A percentile compares a stretch with the other conserved stretches of the same genome.
These are phyloP conservation scores for Alisma plantagoaquatica DNA, from an alignment of 106 monocot species.

Conservation along the genomic window DNA sequence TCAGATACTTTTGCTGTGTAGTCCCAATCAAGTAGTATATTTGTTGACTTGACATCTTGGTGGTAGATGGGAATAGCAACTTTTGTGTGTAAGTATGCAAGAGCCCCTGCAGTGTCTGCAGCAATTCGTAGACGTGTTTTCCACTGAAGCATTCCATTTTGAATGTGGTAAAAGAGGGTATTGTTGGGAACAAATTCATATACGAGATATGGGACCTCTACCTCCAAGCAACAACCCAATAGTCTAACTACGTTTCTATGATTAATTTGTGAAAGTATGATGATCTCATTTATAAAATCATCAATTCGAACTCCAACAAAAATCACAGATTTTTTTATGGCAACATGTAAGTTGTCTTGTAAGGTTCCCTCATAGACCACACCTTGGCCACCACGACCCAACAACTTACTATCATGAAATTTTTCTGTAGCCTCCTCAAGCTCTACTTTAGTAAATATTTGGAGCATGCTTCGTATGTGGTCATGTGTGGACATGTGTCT, in stretches of 20 bases:
- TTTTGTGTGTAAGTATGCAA: slow-evolving; percentile 6
- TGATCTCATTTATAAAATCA: slow-evolving; percentile 22
- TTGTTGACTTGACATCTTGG: slow-evolving; percentile 4
- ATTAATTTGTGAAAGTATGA: slow-evolving; percentile 22
- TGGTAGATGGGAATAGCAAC: slow-evolving; percentile 3
- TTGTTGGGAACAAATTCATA: not conserved
- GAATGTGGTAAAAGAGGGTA: slow-evolving; percentile 4
- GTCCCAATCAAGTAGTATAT: slow-evolving; percentile 6
- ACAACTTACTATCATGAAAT: slow-evolving; percentile 3
- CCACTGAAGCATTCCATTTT: not conserved
- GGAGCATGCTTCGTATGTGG: too few relatives aligned
- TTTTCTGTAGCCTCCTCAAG: slow-evolving; percentile 13
- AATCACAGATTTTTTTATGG: slow-evolving; percentile 21
- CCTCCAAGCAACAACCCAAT: slow-evolving; percentile 22
- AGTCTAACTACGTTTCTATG: slow-evolving; percentile 22
- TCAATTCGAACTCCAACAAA: slow-evolving; percentile 6
- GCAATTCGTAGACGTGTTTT: not conserved
- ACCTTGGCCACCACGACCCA: slow-evolving; percentile 18
- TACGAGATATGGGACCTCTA: slow-evolving; percentile 18
- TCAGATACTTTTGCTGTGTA: slow-evolving; percentile 13
- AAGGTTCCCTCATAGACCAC: slow-evolving; percentile 21
- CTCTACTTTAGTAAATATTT: too few relatives aligned
- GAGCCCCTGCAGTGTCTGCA: not conserved
- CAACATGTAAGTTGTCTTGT: slow-evolving; percentile 8
- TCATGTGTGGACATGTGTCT: too few relatives aligned